Percentiles rank a stretch among this genome's conserved stretches.
Conservation (phyloP, 192 early-diverging fungal genomes). For the Entomortierella lignicola region DNA sequence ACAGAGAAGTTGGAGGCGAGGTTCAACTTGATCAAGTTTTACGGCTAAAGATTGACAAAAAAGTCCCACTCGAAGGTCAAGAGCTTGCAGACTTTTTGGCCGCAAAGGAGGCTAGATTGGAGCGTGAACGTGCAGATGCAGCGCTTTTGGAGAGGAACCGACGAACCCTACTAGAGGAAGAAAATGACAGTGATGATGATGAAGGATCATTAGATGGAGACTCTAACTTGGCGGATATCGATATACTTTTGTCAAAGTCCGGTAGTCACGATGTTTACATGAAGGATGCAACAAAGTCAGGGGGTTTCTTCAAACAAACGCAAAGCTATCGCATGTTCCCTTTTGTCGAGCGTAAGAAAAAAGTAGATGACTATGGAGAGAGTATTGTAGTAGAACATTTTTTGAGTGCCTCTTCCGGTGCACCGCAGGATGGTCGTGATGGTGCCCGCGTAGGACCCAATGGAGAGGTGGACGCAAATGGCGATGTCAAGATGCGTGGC, state of each 20-base stretch:
- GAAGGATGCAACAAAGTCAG: slow-evolving; percentile 76
- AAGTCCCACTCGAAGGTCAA: slow-evolving; percentile 86
- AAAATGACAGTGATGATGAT: slow-evolving; percentile 68
- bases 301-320: slow-evolving; percentile 81
- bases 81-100: slow-evolving; percentile 81
- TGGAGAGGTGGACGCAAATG: slow-evolving; percentile 42
- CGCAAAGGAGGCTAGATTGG: slow-evolving; percentile 69
- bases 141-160: slow-evolving; percentile 70
- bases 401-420: slow-evolving; percentile 34
- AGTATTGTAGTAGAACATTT: slow-evolving; percentile 75
- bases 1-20: slow-evolving; percentile 41
- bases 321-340: slow-evolving; percentile 93
- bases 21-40: slow-evolving; percentile 36
- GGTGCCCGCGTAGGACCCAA: not conserved
- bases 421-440: slow-evolving; percentile 7
- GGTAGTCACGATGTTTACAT: slow-evolving; percentile 82
- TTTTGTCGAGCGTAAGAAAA: slow-evolving; percentile 80
- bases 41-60: slow-evolving; percentile 57
- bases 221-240: slow-evolving; percentile 11
- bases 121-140: slow-evolving; percentile 82
- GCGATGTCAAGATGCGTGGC: slow-evolving; percentile 35
- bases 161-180: slow-evolving; percentile 82
- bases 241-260: slow-evolving; percentile 34
- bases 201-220: slow-evolving; percentile 66
- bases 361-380: slow-evolving; percentile 95